Percentiles rank a stretch among this genome's conserved stretches.
Conservation (phyloP, 352 stramenopile genomes). For the Globisporangium polare region DNA sequence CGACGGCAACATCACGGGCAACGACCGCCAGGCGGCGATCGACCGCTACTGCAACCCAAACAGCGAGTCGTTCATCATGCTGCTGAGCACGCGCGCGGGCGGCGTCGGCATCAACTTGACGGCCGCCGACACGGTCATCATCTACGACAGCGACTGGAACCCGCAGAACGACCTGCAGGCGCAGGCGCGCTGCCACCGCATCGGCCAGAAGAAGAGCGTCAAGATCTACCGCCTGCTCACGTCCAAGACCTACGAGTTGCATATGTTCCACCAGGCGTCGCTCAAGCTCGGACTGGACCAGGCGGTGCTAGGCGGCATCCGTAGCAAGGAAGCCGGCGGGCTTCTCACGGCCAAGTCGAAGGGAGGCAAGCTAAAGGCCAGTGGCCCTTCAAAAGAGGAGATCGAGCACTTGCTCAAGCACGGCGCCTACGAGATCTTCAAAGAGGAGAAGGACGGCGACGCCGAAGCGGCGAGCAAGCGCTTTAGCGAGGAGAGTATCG, state of each 20-base stretch:
- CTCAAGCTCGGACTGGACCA: constrained; percentile 92
- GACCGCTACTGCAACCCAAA: constrained; percentile 83
- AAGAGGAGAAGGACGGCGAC: constrained; percentile 88
- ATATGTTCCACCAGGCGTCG: constrained; percentile 93
- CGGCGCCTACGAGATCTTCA: constrained; percentile 93
- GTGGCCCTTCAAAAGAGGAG: constrained; percentile 84
- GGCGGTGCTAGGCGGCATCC: constrained; percentile 87
- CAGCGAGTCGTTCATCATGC: constrained; percentile 92
- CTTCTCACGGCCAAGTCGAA: constrained; percentile 17
- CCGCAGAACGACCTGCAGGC: constrained; percentile 94
- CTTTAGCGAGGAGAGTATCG: constrained; percentile 98
- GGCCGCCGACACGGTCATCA: constrained; percentile 86
- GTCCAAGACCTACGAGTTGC: constrained; percentile 90
- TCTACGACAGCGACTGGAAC: constrained; percentile 99
- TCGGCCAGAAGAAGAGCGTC: constrained; percentile 92
- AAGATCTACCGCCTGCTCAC: constrained; percentile 92
- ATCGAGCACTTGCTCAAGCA: constrained; percentile 93
- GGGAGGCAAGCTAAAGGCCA: constrained; percentile 41
- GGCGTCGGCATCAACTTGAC: constrained; percentile 98
- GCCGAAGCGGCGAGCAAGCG: constrained; percentile 92
- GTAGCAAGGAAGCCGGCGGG: constrained; percentile 45
- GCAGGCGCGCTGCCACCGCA: constrained; percentile 90
- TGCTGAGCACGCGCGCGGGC: constrained; percentile 97
- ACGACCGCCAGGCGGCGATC: constrained; percentile 94
- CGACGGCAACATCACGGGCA: constrained; percentile 97